Conservation (phyloP, 768 basidiomycete species). For the Serpula lacrymans region DNA sequence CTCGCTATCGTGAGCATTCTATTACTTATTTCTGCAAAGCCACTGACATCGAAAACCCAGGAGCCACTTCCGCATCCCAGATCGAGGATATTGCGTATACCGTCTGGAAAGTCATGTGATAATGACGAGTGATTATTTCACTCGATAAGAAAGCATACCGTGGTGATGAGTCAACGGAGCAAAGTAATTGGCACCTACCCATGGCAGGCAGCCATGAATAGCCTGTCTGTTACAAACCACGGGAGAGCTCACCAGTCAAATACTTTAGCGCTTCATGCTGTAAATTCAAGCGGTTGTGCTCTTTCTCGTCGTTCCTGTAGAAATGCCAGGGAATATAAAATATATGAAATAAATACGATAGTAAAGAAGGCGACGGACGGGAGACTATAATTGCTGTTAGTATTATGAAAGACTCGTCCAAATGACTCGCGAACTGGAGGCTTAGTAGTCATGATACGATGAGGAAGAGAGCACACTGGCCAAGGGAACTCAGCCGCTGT, state of each 20-base stretch:
- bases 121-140: no score
- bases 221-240: no score
- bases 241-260: not conserved
- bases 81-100: not conserved
- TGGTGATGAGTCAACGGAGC: slow-evolving; percentile 1
- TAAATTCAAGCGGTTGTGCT: not conserved
- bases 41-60: not conserved
- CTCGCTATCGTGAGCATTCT: not conserved
- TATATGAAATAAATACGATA: no score
- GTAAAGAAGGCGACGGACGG: not conserved
- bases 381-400: not conserved
- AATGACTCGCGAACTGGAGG: no score
- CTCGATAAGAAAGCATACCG: not conserved
- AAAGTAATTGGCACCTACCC: slow-evolving; percentile 1
- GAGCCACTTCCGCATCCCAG: not conserved
- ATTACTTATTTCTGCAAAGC: not conserved
- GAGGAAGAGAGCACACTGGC: no score
- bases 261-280: not conserved
- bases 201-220: not conserved
- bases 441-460: no score
- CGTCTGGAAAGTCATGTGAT: slow-evolving; percentile 1
- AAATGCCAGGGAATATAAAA: no score
- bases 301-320: not conserved
- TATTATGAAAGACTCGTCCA: not conserved
- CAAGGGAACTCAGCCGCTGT: no score